Base-by-base conservation (phyloP, 768 basidiomycete species). In the Hygrophoropsis aurantiaca region DNA sequence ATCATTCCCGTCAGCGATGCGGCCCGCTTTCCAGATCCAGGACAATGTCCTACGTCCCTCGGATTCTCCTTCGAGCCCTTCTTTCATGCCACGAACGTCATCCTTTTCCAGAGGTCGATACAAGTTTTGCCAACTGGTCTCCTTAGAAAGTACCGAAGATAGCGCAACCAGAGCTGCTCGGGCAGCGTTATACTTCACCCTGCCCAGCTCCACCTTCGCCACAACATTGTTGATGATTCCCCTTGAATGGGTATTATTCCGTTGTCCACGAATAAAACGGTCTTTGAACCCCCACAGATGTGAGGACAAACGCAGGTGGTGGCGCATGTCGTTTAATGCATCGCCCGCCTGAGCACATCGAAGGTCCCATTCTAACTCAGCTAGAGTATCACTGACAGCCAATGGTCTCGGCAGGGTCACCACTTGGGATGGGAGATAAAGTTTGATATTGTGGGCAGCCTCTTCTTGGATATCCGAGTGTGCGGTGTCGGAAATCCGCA, bases 271-370 rank as follows among this genome's bases (percentile, higher is more conserved):
- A 18, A 52, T 34, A 19, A 42, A 24, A 7, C 27, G 36, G 19
- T 7, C 25, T 26, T 53, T 52, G 47, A 34, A 53, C 2, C 25
- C 34, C 16, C 25, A 26, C 16, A 54, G 23, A 26, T 39, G 41
- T 3, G 52, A 26, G 10, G 5, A 18, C 13, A 47, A 16, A 11
- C 52, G 40, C 11, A 54, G 37, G 32, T 47, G 37, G 5, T 42
- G 44, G 15, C 33, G 33, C n/a, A 54, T 19, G 20, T 47, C 32
- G 21, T 54, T 20, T 10, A 54, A 35, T 3, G 15, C 40, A 18
- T 54, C 40, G 0, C 36, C 16, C n/a, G 52, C 52, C 25, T 54
- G 52, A n/a, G 39, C 53, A n/a, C 19, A 24, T n/a, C 40, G 40
- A 20, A 54, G 25, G 13, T 33, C 19, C 41, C 41, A 42, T 42